Conservation (phyloP, 306 rosid genomes). For the Mucuna pruriens region DNA sequence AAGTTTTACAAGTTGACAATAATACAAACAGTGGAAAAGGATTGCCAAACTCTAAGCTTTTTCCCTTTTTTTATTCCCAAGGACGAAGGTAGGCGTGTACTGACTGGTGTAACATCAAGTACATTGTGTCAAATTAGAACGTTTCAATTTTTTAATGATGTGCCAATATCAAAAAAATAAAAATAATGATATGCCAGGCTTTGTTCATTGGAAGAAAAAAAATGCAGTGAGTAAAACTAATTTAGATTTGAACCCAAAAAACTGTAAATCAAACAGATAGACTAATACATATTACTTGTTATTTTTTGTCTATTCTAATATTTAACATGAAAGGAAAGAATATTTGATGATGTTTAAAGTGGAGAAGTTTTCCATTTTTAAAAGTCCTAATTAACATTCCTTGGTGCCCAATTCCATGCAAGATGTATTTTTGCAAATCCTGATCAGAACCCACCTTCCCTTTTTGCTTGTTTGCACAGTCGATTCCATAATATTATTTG, state of each 20-base stretch:
- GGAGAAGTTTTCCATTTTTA: not conserved
- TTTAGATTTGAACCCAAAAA: not conserved
- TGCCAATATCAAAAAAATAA: too few species aligned
- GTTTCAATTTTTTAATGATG: too few species aligned
- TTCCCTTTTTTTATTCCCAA: too few species aligned
- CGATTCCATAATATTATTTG: not conserved
- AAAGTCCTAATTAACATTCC: not conserved
- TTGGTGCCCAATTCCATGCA: conserved; percentile 23
- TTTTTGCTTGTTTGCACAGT: not conserved
- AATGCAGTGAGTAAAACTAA: not conserved
- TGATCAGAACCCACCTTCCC: conserved; percentile 40
- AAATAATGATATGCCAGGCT: not conserved
- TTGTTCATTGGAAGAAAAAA: not conserved
- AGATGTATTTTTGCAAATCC: conserved; percentile 46
- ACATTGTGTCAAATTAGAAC: not conserved
- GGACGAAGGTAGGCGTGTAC: not conserved
- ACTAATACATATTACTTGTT: not conserved
- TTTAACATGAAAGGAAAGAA: not conserved
- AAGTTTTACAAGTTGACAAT: too few species aligned
- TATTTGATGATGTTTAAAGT: not conserved
- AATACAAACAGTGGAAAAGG: too few species aligned
- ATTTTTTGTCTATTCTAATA: not conserved
- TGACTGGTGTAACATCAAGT: not conserved
- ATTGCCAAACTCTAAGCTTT: not conserved
- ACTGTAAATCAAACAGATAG: not conserved